phyloP scores from a whole-genome alignment of 768 basidiomycete species.

The Panaeolus papilionaceus region DNA sequence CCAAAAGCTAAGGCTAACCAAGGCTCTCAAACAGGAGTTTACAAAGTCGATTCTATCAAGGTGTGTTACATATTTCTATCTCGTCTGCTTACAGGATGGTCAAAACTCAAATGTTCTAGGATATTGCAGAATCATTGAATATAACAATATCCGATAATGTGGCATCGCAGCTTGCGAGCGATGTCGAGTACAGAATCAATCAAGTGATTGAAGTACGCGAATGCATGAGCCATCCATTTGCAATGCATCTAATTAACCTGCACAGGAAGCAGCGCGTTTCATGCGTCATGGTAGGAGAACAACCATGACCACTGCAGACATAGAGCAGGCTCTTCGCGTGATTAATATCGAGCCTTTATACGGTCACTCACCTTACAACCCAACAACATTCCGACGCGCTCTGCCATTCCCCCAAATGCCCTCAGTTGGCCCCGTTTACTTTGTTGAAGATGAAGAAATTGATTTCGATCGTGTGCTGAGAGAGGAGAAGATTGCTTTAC shows the following conservation, averaged over 20 bases:
- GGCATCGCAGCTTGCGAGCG: slow-evolving; percentile 86
- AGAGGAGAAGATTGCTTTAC: slow-evolving; percentile 83
- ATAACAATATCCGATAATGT: slow-evolving; percentile 83
- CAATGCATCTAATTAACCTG: slow-evolving; percentile 13
- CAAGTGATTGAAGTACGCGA: slow-evolving; percentile 86
- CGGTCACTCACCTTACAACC: slow-evolving; percentile 75
- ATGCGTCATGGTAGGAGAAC: slow-evolving; percentile 94
- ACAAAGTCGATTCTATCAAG: slow-evolving; percentile 69
- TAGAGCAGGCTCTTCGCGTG: slow-evolving; percentile 92
- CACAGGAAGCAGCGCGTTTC: slow-evolving; percentile 93
- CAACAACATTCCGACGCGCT: slow-evolving; percentile 65
- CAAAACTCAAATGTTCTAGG: slow-evolving; percentile 50
- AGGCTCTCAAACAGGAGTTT: slow-evolving; percentile 62
- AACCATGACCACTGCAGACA: slow-evolving; percentile 88
- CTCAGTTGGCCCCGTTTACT: slow-evolving; percentile 80
- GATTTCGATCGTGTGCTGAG: slow-evolving; percentile 92
- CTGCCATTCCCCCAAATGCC: slow-evolving; percentile 57
- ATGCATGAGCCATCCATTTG: not conserved
- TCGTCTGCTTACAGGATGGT: slow-evolving; percentile 17
- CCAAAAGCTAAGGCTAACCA: slow-evolving; percentile 57
- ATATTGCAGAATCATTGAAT: slow-evolving; percentile 88
- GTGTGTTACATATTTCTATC: slow-evolving; percentile 37
- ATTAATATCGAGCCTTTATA: slow-evolving; percentile 97
- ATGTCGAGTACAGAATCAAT: slow-evolving; percentile 96
- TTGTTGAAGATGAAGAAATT: slow-evolving; percentile 96